Evolutionary conservation across 805 yeast species (phyloP), one percentile per base, ranked within the genome.

Genomic region (Alloascoidea hylecoeti): DNA sequence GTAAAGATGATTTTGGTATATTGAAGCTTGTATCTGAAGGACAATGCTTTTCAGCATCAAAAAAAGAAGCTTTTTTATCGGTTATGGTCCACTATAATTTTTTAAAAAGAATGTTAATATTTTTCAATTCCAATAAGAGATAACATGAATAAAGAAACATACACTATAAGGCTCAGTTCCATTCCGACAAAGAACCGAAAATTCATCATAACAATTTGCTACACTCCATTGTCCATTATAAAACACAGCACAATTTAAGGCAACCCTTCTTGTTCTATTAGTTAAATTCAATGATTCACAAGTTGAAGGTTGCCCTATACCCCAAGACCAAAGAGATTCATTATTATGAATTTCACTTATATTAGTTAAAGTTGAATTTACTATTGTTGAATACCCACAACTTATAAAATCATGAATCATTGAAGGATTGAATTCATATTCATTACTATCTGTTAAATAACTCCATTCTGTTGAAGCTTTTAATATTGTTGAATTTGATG

Each of bases 311-410:
- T 78, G 70, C 5, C 57, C 53, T 0, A 63, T 49, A 0, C 65
- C 69, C 96, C 96, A 86, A 2, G 89, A 69, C 96, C 96, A 86
- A 28, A 69, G 40, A 12, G 51, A 5, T 67, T 51, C 6, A 59
- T 35, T 49, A 44, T 39, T 18, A 35, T 33, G 35, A 36, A 34
- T 44, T 49, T 19, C 39, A 4, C 41, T 40, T 2, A 32, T 15
- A 15, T 41, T 18, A 13, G 35, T 34, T 4, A 47, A 15, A 9
- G 64, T 44, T 44, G 71, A 37, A 56, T 68, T 56, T 18, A 85
- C 51, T 0, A 84, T 64, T 0, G 95, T 85, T 0, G 82, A 66
- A 38, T 60, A 68, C 0, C 96, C 96, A 46, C 78, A 65, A 15
- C 54, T 41, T 3, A 75, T 51, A 34, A 63, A 62, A 2, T 56